Evolutionary conservation across 306 rosid species (phyloP).

Genomic region (Elaeagnus macrophylla): DNA sequence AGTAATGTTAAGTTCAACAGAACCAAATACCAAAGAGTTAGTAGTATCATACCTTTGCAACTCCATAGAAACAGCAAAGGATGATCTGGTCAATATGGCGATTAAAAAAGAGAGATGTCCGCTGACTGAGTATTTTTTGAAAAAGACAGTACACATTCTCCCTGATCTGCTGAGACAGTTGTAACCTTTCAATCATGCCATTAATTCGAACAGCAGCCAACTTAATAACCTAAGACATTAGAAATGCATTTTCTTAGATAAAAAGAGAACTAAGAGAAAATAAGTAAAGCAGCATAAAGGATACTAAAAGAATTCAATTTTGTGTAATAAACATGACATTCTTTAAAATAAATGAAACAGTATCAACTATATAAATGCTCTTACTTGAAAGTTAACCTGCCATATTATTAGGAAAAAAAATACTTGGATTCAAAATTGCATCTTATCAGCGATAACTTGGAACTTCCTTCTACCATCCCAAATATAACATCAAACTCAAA

Average conservation of each 20-base stretch:
- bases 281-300: conserved; percentile 13
- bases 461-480: too few species aligned
- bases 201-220: conserved; percentile 96
- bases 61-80: conserved; percentile 91
- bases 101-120: conserved; percentile 76
- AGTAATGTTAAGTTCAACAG: conserved; percentile 12
- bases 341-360: neutral
- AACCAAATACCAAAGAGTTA: conserved; percentile 14
- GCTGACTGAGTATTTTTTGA: conserved; percentile 71
- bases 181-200: conserved; percentile 97
- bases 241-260: conserved; percentile 4
- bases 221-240: conserved; percentile 55
- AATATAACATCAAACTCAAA: too few species aligned
- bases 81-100: conserved; percentile 95
- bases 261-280: neutral
- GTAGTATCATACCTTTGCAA: conserved; percentile 61
- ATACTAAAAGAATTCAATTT: neutral
- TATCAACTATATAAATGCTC: too few species aligned
- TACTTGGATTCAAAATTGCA: too few species aligned
- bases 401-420: too few species aligned
- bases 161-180: conserved; percentile 75
- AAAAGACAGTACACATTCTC: conserved; percentile 87
- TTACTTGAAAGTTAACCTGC: too few species aligned
- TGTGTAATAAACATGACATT: neutral
- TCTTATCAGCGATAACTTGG: too few species aligned